Evolutionary conservation across 257 asterid species (phyloP).

Genomic region (Linderniella brevidens): DNA sequence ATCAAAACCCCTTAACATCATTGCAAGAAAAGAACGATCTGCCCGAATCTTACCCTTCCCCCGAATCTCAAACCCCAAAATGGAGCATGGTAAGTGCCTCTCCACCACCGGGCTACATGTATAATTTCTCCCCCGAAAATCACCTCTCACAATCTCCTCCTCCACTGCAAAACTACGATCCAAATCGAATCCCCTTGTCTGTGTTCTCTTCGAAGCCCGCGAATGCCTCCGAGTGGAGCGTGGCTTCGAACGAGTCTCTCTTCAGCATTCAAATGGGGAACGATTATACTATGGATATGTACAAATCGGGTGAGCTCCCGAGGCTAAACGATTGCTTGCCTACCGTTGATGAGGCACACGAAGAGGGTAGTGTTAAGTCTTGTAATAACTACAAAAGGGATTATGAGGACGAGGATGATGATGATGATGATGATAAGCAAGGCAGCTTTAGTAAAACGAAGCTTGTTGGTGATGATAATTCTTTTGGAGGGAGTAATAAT

Average conservation of each 20-base stretch:
- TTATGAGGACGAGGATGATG: slow-evolving; percentile 40
- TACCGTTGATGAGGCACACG: slow-evolving; percentile 11
- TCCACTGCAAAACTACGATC: slow-evolving; percentile 27
- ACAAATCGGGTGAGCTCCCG: slow-evolving; percentile 31
- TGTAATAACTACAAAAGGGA: slow-evolving; percentile 18
- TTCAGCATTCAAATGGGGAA: slow-evolving; percentile 91
- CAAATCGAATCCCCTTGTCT: slow-evolving; percentile 59
- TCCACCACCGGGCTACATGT: too few species aligned
- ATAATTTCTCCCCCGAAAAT: too few species aligned
- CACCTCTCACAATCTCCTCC: too few species aligned
- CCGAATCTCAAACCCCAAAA: too few species aligned
- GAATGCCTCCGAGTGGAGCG: slow-evolving; percentile 55
- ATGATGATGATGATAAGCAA: too few species aligned
- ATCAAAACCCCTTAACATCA: too few species aligned
- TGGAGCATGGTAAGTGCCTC: too few species aligned
- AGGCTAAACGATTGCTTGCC: slow-evolving; percentile 27
- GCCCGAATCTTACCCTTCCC: too few species aligned
- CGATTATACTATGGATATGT: slow-evolving; percentile 26
- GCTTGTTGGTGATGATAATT: too few species aligned
- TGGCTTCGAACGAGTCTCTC: slow-evolving; percentile 59
- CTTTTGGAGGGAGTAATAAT: too few species aligned
- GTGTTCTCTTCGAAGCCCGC: slow-evolving; percentile 34
- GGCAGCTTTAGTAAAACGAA: too few species aligned
- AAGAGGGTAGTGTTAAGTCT: slow-evolving; percentile 11
- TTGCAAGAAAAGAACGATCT: too few species aligned